These are phyloP conservation scores for Leccinum aurantiacum DNA, from an alignment of 768 basidiomycete species.

Conservation along the genomic window DNA sequence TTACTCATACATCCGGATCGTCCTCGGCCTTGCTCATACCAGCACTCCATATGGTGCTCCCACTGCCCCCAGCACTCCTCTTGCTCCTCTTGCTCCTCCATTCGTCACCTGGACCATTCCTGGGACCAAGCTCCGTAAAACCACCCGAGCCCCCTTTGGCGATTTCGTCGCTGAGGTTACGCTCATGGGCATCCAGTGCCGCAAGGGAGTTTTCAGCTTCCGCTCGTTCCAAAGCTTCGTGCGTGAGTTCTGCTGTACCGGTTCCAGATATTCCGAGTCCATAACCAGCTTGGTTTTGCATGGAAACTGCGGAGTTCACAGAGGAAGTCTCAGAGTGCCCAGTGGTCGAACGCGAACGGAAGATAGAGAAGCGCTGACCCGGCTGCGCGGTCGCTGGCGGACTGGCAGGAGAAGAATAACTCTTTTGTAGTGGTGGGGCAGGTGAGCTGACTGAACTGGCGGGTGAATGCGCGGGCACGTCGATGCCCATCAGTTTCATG, in stretches of 20 bases:
- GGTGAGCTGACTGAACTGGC: slow-evolving; percentile 20
- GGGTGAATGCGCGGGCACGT: slow-evolving; percentile 55
- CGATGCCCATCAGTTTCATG: slow-evolving; percentile 94
- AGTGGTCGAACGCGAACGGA: slow-evolving; percentile 51
- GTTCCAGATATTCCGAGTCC: slow-evolving; percentile 30
- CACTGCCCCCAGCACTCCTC: slow-evolving; percentile 59
- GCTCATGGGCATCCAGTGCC: slow-evolving; percentile 79
- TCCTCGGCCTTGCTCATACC: slow-evolving; percentile 70
- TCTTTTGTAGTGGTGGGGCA: slow-evolving; percentile 40
- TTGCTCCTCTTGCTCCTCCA: slow-evolving; percentile 54
- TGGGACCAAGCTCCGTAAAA: slow-evolving; percentile 72
- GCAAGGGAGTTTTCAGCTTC: slow-evolving; percentile 76
- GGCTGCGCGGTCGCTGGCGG: slow-evolving; percentile 30
- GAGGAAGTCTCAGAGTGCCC: slow-evolving; percentile 49
- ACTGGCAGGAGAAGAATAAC: slow-evolving; percentile 38
- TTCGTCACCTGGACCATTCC: slow-evolving; percentile 45
- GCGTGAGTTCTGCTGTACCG: slow-evolving; percentile 52
- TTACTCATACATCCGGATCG: slow-evolving; percentile 35
- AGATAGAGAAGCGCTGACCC: slow-evolving; percentile 67
- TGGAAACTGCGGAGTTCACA: slow-evolving; percentile 42
- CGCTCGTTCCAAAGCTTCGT: slow-evolving; percentile 74
- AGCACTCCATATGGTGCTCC: slow-evolving; percentile 86
- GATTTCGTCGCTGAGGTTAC: slow-evolving; percentile 67
- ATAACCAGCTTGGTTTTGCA: slow-evolving; percentile 35
- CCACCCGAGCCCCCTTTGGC: slow-evolving; percentile 71